Conservation (phyloP, 768 basidiomycete species). For the Lactarius hatsudake region DNA sequence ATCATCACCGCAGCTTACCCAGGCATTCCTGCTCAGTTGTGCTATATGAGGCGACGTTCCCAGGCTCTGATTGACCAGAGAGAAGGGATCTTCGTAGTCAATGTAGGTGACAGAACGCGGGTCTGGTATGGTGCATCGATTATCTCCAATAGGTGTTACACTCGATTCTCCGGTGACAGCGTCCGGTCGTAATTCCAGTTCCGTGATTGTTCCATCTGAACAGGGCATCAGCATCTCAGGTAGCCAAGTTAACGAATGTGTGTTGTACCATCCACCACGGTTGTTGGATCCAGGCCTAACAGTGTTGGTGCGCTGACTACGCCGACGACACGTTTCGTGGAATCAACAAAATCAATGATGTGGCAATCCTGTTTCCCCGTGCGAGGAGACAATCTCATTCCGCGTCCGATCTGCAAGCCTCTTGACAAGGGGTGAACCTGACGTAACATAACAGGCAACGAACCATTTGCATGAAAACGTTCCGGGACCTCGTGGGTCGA, state of each 20-base stretch:
- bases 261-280: conserved; percentile 58
- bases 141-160: conserved; percentile 25
- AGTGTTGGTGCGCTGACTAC: conserved; percentile 78
- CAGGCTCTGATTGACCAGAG: conserved; percentile 47
- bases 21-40: conserved; percentile 57
- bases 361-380: conserved; percentile 83
- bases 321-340: conserved; percentile 60
- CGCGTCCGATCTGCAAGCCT: conserved; percentile 73
- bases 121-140: conserved; percentile 41
- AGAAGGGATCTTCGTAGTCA: conserved; percentile 76
- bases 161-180: conserved; percentile 23
- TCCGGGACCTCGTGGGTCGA: conserved; percentile 84
- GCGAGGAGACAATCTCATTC: conserved; percentile 78
- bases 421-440: not conserved
- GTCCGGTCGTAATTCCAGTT: conserved; percentile 44
- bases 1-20: conserved; percentile 77
- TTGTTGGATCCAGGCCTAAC: conserved; percentile 78
- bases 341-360: conserved; percentile 91
- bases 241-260: not conserved
- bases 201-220: conserved; percentile 51
- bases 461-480: conserved; percentile 93
- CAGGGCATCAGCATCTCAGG: conserved; percentile 11
- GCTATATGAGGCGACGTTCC: conserved; percentile 51
- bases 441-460: conserved; percentile 20
- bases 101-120: conserved; percentile 67